Evolutionary conservation across 371 early-diverging fungal genomes (phyloP), one percentile per base, ranked within the genome.

Genomic region (Mortierella sp.): DNA sequence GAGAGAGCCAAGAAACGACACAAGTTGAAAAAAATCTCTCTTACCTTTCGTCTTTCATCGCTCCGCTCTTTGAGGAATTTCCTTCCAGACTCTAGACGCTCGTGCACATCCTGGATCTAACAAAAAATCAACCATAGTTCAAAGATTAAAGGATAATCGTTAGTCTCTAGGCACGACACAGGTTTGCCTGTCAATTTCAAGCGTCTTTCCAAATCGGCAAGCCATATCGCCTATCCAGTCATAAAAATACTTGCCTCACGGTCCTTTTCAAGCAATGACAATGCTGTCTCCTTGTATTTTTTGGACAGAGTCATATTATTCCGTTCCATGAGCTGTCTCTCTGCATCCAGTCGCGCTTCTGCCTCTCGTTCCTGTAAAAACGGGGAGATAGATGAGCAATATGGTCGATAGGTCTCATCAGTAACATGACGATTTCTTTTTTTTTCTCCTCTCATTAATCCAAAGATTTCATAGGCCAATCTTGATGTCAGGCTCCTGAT

Each of bases 11-110:
- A 46, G 25, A 6, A 55, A 28, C 6, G 43, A 43, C 1, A n/a
- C 25, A 18, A 47, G 37, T 28, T 19, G 25, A 18, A 48, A 26
- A 16, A 57, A 15, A 12, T n/a, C 4, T 37, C 29, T 30, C 18
- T 28, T 45, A 74, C 70, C 70, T 65, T 68, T 62, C 68, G 57
- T n/a, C 69, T 60, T 47, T 74, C 70, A 29, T 68, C 67, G 23
- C 50, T 62, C 51, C 74, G 60, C 18, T 74, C 68, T 26, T 50
- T 67, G 56, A 74, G 64, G 9, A 59, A 44, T 26, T 57, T 63
- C 56, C 62, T 73, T 48, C 74, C 74, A 30, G 60, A 43, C 55
- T 74, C 75, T 45, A 69, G 59, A 9, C 69, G 75, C 28, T 21
- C 47, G 9, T 69, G 69, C 5, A 69, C 70, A 37, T 74, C 69